A percentile compares a stretch with the other conserved stretches of the same genome.
These are phyloP conservation scores for Tulasnella sp. DNA, from an alignment of 768 basidiomycete species.

Conservation along the genomic window DNA sequence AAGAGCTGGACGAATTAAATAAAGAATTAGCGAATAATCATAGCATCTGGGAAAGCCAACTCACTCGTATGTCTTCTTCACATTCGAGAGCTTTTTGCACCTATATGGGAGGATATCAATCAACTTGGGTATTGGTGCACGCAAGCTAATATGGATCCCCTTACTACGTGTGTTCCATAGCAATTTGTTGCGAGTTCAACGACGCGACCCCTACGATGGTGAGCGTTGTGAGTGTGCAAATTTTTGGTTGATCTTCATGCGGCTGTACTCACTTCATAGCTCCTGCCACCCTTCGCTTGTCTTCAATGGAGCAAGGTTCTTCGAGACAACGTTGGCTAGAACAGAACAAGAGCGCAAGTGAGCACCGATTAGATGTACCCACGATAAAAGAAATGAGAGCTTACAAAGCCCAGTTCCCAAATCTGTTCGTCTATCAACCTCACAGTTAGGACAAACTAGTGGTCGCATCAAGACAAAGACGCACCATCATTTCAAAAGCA, in stretches of 20 bases:
- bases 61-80: conserved; percentile 66
- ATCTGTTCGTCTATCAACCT: conserved; percentile 36
- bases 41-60: neutral
- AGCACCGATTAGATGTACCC: no score
- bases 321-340: conserved; percentile 62
- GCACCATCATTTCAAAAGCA: conserved; percentile 90
- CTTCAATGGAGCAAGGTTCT: conserved; percentile 61
- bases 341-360: no score
- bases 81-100: conserved; percentile 83
- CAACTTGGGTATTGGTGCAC: neutral
- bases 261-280: conserved; percentile 60
- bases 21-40: neutral
- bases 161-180: conserved; percentile 70
- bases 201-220: conserved; percentile 50
- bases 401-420: conserved; percentile 49
- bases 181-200: conserved; percentile 84
- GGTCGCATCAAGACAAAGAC: conserved; percentile 39
- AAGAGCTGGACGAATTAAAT: conserved; percentile 31
- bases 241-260: neutral
- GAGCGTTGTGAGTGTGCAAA: neutral
- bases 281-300: conserved; percentile 67
- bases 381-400: no score
- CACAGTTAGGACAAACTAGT: no score
- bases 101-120: neutral
- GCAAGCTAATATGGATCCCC: neutral